A percentile compares a stretch with the other conserved stretches of the same genome.
These are phyloP conservation scores for Phytophthora melonis DNA, from an alignment of 352 stramenopile species.

Conservation along the genomic window DNA sequence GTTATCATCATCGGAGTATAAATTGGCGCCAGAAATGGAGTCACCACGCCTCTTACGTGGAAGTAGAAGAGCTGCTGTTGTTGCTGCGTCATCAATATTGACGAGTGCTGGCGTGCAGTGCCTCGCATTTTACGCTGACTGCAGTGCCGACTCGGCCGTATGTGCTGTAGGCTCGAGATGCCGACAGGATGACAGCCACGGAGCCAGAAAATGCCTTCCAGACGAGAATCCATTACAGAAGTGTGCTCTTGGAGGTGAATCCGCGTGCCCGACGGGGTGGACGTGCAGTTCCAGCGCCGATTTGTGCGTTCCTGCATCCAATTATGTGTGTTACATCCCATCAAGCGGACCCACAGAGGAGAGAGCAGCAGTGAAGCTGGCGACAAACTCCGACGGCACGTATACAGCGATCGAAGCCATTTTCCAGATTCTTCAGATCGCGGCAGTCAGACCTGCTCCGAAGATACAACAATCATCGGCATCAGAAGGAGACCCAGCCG, in stretches of 20 bases:
- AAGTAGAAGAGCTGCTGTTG: conserved; percentile 14
- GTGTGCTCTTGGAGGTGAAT: conserved; percentile 11
- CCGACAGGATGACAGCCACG: conserved; percentile 2
- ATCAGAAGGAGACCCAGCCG: conserved; percentile 1
- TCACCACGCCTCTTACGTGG: conserved; percentile 11
- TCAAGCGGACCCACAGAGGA: not conserved
- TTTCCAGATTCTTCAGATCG: conserved; percentile 49
- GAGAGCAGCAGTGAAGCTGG: conserved; percentile 31
- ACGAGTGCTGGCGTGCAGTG: conserved; percentile 15
- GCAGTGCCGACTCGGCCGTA: conserved; percentile 25
- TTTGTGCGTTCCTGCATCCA: conserved; percentile 37
- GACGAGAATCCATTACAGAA: conserved; percentile 8
- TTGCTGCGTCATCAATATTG: not conserved
- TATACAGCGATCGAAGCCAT: conserved; percentile 46
- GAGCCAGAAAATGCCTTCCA: conserved; percentile 31
- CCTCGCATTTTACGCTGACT: conserved; percentile 38
- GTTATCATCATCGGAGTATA: not conserved
- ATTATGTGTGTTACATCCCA: conserved; percentile 53
- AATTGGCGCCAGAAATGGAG: not conserved
- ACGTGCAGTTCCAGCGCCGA: conserved; percentile 28
- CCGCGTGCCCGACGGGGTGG: conserved; percentile 45
- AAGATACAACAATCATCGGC: conserved; percentile 6
- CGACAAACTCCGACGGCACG: conserved; percentile 29
- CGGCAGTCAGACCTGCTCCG: conserved; percentile 13
- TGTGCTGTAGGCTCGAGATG: conserved; percentile 54